Evolutionary conservation across 257 asterid species (phyloP).

Genomic region (Solanum paucissectum): DNA sequence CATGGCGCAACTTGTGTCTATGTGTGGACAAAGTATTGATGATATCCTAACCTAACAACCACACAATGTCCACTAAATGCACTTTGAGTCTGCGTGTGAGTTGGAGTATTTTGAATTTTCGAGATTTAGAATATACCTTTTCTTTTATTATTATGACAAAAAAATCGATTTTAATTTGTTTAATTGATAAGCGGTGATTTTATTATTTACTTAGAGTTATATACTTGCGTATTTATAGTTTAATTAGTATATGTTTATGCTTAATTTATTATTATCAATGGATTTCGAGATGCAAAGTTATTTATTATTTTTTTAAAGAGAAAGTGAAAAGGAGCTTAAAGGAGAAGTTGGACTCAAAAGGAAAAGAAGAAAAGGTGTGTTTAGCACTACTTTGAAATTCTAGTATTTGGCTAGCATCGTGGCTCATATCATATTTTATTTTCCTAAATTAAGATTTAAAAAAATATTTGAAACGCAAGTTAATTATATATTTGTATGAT

Average conservation of each 20-base stretch:
- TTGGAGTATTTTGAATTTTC: not conserved
- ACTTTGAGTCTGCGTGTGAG: not conserved
- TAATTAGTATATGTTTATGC: not conserved
- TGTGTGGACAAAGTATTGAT: not conserved
- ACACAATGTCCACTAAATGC: not conserved
- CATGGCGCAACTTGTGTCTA: not conserved
- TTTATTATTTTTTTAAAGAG: too few relatives aligned
- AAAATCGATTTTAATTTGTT: too few relatives aligned
- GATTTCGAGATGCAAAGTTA: not conserved
- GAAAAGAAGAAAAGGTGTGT: not conserved
- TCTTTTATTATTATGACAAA: too few relatives aligned
- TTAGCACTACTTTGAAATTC: not conserved
- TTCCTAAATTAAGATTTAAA: too few relatives aligned
- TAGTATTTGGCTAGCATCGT: not conserved
- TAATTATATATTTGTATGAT: not conserved
- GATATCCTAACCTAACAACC: not conserved
- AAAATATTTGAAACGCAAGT: too few relatives aligned
- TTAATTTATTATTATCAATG: not conserved
- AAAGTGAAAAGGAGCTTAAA: too few relatives aligned
- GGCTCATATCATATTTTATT: not conserved
- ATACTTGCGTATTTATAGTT: not conserved
- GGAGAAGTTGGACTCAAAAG: not conserved
- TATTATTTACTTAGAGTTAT: not conserved
- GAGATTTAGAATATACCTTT: too few relatives aligned
- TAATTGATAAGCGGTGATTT: not conserved